Percentiles rank a stretch among this genome's conserved stretches.
Evolutionary conservation across 2,329 filamentous ascomycete genomes (phyloP).

Genomic region (Monosporascus sp.): DNA sequence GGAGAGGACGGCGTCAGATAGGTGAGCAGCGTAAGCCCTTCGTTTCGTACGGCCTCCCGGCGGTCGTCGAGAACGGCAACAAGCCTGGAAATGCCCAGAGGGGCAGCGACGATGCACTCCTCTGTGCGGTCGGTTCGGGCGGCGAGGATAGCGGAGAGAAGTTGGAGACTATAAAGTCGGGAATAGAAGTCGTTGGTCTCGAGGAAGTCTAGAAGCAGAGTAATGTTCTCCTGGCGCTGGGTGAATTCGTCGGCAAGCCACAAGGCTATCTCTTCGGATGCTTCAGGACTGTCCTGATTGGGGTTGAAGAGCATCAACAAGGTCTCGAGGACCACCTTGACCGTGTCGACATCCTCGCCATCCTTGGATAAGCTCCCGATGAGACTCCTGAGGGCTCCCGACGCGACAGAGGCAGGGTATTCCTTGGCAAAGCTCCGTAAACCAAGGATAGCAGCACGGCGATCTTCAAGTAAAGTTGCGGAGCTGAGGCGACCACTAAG

Average conservation of each 20-base stretch:
- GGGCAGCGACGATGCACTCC: conserved; percentile 87
- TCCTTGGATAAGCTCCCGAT: conserved; percentile 83
- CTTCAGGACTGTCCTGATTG: conserved; percentile 72
- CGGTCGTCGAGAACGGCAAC: conserved; percentile 79
- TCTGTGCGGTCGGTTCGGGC: conserved; percentile 88
- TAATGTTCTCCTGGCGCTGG: conserved; percentile 94
- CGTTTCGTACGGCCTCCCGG: conserved; percentile 82
- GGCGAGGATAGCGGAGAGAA: conserved; percentile 78
- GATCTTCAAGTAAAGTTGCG: conserved; percentile 88
- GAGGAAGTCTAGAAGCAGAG: conserved; percentile 80
- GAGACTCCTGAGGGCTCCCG: conserved; percentile 80
- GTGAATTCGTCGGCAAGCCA: conserved; percentile 99
- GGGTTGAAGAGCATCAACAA: conserved; percentile 84
- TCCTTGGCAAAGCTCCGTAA: conserved; percentile 94
- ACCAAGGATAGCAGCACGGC: conserved; percentile 86
- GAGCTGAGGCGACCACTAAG: conserved; percentile 82
- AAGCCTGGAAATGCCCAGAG: conserved; percentile 79
- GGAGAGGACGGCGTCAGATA: conserved; percentile 80
- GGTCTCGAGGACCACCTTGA: conserved; percentile 92
- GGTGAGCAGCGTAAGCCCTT: conserved; percentile 79
- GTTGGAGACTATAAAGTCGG: conserved; percentile 82
- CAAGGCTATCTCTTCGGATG: conserved; percentile 89
- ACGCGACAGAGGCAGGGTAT: conserved; percentile 92
- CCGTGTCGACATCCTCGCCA: conserved; percentile 90
- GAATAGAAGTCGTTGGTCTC: conserved; percentile 86